Evolutionary conservation across 2,329 filamentous ascomycete species (phyloP).

Genomic region (Rhynchosporium secalis): DNA sequence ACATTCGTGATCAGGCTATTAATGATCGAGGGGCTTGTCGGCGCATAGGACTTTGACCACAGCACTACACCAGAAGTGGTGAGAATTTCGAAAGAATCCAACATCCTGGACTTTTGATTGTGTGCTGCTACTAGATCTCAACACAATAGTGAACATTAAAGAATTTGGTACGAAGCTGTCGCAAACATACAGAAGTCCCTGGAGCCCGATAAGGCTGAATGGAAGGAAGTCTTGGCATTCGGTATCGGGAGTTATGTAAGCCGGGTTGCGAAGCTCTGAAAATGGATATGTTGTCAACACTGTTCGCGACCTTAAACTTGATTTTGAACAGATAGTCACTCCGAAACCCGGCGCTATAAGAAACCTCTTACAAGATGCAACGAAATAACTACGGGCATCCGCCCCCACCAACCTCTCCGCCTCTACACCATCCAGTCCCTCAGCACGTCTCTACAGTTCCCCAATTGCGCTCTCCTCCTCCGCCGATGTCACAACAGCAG

Average conservation of each 20-base stretch:
- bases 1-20: constrained; percentile 95
- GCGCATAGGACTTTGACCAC: constrained; percentile 86
- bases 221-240: constrained; percentile 18
- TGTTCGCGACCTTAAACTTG: not conserved
- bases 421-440: constrained; percentile 93
- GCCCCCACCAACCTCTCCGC: constrained; percentile 71
- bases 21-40: constrained; percentile 78
- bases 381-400: constrained; percentile 77
- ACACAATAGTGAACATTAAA: not conserved
- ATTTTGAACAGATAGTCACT: constrained; percentile 4
- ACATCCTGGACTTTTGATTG: constrained; percentile 55
- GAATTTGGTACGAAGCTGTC: not conserved
- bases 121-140: constrained; percentile 10
- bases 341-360: not conserved
- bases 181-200: not conserved
- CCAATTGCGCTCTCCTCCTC: constrained; percentile 90
- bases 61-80: constrained; percentile 95
- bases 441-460: constrained; percentile 98
- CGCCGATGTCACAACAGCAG: constrained; percentile 69
- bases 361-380: constrained; percentile 64
- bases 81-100: constrained; percentile 95
- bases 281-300: constrained; percentile 12
- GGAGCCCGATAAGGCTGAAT: constrained; percentile 14
- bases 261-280: constrained; percentile 11
- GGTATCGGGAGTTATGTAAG: constrained; percentile 15